These are phyloP conservation scores for Besnoitia besnoiti DNA, from an alignment of 169 alveolate genomes.

Conservation along the genomic window DNA sequence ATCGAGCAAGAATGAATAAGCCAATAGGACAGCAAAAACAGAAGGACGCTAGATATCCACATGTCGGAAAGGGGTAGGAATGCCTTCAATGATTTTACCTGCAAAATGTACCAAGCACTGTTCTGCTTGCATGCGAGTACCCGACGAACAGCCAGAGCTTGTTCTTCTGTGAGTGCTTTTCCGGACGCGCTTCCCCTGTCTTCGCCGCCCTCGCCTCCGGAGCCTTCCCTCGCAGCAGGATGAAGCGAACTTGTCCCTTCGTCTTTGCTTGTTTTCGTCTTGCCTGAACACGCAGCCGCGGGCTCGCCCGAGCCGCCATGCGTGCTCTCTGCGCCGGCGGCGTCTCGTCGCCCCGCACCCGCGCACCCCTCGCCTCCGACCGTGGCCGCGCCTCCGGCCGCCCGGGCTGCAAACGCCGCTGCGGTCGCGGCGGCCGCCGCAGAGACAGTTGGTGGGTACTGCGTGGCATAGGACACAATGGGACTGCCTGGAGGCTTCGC, in stretches of 20 bases:
- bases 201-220: neutral
- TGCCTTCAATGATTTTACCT: neutral
- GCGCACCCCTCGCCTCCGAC: neutral
- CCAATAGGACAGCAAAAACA: no score
- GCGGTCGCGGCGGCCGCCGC: neutral
- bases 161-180: neutral
- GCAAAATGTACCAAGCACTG: neutral
- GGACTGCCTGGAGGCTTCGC: neutral
- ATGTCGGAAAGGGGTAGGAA: no score
- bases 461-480: neutral
- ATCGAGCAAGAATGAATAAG: no score
- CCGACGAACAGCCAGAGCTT: slow-evolving; percentile 8
- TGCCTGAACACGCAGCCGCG: neutral
- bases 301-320: neutral
- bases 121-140: neutral
- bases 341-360: neutral
- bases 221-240: neutral
- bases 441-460: neutral
- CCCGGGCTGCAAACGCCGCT: neutral
- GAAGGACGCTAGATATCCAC: no score
- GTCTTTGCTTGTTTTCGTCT: neutral
- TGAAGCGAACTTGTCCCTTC: neutral
- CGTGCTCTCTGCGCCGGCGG: neutral
- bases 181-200: no score
- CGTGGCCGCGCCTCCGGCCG: neutral